Evolutionary conservation across 441 rosid species (phyloP), one percentile per base, ranked within the genome.

Genomic region (Adansonia gregorii): DNA sequence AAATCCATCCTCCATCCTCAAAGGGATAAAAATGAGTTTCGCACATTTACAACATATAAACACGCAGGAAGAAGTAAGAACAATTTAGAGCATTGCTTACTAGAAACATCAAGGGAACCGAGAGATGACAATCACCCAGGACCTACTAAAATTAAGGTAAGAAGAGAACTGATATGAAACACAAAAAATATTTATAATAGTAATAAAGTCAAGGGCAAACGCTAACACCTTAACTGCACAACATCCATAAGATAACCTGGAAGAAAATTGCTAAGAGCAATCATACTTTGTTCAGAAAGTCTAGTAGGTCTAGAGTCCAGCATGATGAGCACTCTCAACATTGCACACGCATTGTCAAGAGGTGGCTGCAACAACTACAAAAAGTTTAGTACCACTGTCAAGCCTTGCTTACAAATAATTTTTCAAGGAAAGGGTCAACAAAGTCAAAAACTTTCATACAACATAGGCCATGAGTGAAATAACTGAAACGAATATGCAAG

Each of bases 281-380:
- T 31, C 64, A 93, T 60, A 78, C 92, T 85, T 76, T 84, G 81
- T 75, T 92, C 91, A 75, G 93, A 89, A 74, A 96, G 90, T 73
- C 72, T 89, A 5, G 97, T 87, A 74, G 98, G 99, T 79, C 81
- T 84, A 64, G 93, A 82, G 80, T 94, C 98, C 79, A 96, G 83
- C 3, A 5, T 73, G 52, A 82, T 73, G 52, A 96, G 91, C 78
- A 94, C 78, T 82, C 93, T 87, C 74, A 94, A 93, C 88, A 94
- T 79, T 67, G 93, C 94, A 86, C 93, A 88, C 8, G 87, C 87
- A 80, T 94, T 94, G 67, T 87, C 95, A 17, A 92, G 63, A 55
- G 82, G 82, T 74, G 83, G 96, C 80, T 82, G 85, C 69, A 78
- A 77, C 56, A 76, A 80, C 98, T 93, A 87, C 48, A 80, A 83